Percentiles rank a stretch among this genome's conserved stretches.
phyloP scores from a whole-genome alignment of 1,284 basidiomycete species.

The Irpex rosettiformis region DNA sequence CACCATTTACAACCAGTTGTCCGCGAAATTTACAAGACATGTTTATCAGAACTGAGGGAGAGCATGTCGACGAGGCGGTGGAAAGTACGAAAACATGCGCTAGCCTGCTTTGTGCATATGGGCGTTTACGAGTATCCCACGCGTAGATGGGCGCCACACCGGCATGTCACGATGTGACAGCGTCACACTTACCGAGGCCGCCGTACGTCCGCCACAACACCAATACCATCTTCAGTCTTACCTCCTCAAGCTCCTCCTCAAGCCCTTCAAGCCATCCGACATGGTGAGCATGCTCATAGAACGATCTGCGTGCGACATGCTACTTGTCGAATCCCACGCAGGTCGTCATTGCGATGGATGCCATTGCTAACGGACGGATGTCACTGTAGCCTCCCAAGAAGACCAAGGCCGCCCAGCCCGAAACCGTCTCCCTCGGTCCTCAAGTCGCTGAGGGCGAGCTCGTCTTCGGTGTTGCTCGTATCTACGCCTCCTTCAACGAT shows the following conservation, averaged over 20 bases:
- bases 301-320: neutral
- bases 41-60: neutral
- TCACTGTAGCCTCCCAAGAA: constrained; percentile 70
- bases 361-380: constrained; percentile 39
- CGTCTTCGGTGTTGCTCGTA: constrained; percentile 95
- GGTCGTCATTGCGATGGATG: constrained; percentile 33
- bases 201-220: neutral
- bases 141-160: neutral
- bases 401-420: constrained; percentile 75
- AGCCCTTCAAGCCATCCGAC: constrained; percentile 14
- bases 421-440: constrained; percentile 87
- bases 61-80: neutral
- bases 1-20: too few species aligned
- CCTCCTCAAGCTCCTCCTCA: constrained; percentile 10
- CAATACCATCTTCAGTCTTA: neutral
- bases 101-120: too few species aligned
- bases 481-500: constrained; percentile 98
- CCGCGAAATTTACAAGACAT: neutral
- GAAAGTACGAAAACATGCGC: too few species aligned
- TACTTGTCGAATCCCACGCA: constrained; percentile 3
- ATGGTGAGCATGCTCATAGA: constrained; percentile 23
- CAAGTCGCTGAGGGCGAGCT: constrained; percentile 94
- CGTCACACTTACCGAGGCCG: neutral
- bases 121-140: too few species aligned
- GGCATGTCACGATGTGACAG: neutral